Evolutionary conservation across 768 basidiomycete species (phyloP).

Genomic region (Hericium alpestre): DNA sequence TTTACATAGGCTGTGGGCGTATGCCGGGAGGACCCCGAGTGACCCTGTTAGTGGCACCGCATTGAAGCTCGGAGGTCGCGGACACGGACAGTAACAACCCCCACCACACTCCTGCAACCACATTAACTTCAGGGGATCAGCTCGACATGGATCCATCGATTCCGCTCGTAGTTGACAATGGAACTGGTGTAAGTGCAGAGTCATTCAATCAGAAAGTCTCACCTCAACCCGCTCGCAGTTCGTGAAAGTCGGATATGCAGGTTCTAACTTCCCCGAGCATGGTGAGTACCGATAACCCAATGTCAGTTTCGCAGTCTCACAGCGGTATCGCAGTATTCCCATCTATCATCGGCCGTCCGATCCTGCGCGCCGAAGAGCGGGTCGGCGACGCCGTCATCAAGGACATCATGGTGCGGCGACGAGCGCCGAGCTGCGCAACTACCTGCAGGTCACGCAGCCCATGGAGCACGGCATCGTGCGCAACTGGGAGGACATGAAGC

Average conservation of each 20-base stretch:
- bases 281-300: slow-evolving; percentile 20
- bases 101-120: no score
- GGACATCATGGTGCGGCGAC: slow-evolving; percentile 97
- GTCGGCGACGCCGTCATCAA: slow-evolving; percentile 79
- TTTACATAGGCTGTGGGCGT: no score
- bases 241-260: slow-evolving; percentile 55
- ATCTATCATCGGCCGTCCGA: slow-evolving; percentile 92
- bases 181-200: slow-evolving; percentile 41
- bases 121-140: not conserved
- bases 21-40: no score
- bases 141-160: slow-evolving; percentile 25
- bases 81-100: not conserved
- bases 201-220: not conserved
- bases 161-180: slow-evolving; percentile 51
- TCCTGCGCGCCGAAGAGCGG: slow-evolving; percentile 94
- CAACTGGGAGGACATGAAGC: slow-evolving; percentile 99
- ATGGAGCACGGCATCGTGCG: slow-evolving; percentile 99
- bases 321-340: slow-evolving; percentile 65
- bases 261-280: slow-evolving; percentile 57
- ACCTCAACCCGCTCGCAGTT: slow-evolving; percentile 27
- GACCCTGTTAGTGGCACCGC: no score
- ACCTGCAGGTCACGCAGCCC: slow-evolving; percentile 92
- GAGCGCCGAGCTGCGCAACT: slow-evolving; percentile 86
- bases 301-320: not conserved
- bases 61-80: no score